phyloP scores from a whole-genome alignment of 176 grass and related monocot species.

The Musa beccarii region DNA sequence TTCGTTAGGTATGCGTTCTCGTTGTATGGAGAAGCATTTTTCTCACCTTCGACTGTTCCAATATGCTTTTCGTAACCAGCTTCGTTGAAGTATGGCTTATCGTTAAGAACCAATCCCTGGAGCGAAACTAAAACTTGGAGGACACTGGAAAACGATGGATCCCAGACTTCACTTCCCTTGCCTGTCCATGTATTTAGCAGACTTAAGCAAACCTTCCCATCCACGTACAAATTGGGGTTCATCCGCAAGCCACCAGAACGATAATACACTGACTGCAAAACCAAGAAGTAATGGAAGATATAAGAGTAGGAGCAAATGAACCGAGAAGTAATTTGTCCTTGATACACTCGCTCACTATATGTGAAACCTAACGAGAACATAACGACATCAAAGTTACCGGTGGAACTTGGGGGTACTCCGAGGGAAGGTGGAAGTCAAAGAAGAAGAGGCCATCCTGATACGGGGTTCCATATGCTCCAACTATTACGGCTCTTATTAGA shows the following conservation, averaged over 20 bases:
- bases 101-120: conserved; percentile 91
- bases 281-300: not conserved
- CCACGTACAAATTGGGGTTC: conserved; percentile 91
- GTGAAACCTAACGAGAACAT: not conserved
- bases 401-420: conserved; percentile 82
- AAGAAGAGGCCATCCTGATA: conserved; percentile 99
- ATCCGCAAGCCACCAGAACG: conserved; percentile 90
- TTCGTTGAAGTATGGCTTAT: conserved; percentile 95
- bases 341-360: not conserved
- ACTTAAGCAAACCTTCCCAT: conserved; percentile 95
- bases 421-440: conserved; percentile 90
- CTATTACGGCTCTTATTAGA: conserved; percentile 83
- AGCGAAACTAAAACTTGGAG: conserved; percentile 92
- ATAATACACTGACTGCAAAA: conserved; percentile 77
- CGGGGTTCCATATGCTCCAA: conserved; percentile 88
- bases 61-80: conserved; percentile 96
- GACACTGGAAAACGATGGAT: conserved; percentile 80
- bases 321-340: not conserved
- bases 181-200: conserved; percentile 91
- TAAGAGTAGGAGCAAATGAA: not conserved
- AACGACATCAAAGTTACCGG: conserved; percentile 44
- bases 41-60: conserved; percentile 89
- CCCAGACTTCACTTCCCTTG: conserved; percentile 91
- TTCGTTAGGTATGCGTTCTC: conserved; percentile 93
- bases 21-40: conserved; percentile 92